phyloP scores from a whole-genome alignment of 2,329 filamentous ascomycete species.

The Pestalotiopsis sp. region DNA sequence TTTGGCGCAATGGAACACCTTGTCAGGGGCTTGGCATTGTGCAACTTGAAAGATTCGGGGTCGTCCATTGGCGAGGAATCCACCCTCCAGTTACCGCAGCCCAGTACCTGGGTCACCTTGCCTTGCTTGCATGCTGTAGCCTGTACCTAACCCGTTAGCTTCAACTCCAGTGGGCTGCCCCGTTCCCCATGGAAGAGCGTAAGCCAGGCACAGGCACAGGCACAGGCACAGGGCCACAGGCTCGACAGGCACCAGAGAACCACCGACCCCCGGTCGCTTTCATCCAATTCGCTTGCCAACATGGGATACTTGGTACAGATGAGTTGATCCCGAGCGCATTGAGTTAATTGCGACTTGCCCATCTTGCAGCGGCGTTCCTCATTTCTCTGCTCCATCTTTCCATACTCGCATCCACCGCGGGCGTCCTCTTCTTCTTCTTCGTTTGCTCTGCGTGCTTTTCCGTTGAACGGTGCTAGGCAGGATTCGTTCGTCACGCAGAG shows the following conservation, averaged over 20 bases:
- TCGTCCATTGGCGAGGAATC: not conserved
- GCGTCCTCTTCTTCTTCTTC: not conserved
- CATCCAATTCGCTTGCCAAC: not conserved
- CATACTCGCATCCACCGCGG: not conserved
- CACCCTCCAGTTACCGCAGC: not conserved
- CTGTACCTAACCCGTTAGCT: too few relatives aligned
- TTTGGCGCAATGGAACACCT: not conserved
- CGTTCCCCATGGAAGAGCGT: too few relatives aligned
- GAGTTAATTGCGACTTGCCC: slow-evolving; percentile 14
- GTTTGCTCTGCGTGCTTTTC: not conserved
- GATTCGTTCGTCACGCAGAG: not conserved
- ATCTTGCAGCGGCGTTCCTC: slow-evolving; percentile 7
- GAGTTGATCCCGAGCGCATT: not conserved
- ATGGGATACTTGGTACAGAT: not conserved
- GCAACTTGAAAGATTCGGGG: not conserved
- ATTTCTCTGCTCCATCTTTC: slow-evolving; percentile 11
- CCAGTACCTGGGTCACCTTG: not conserved
- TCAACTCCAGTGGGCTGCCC: too few relatives aligned
- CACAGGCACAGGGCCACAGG: not conserved
- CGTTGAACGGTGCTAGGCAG: too few relatives aligned
- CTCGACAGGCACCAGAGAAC: not conserved
- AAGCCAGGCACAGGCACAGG: not conserved
- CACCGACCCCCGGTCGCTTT: not conserved
- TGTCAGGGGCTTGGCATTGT: slow-evolving; percentile 14
- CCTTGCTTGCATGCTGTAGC: too few relatives aligned